phyloP scores from a whole-genome alignment of 2,329 filamentous ascomycete species.

The Spiromastix sp. region DNA sequence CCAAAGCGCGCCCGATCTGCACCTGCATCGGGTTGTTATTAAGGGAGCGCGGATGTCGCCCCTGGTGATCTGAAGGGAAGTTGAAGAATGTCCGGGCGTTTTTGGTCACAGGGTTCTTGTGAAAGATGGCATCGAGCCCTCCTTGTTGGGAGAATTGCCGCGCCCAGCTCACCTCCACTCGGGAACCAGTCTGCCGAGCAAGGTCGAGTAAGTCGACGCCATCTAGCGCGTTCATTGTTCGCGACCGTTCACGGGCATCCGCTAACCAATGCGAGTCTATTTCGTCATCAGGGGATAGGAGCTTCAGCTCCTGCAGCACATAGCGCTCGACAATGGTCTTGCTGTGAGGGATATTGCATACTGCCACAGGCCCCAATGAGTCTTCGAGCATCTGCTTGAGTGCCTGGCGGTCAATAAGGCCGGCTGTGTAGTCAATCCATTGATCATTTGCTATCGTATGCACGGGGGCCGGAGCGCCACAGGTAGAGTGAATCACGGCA shows the following conservation, averaged over 20 bases:
- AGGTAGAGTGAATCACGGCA: slow-evolving; percentile 1
- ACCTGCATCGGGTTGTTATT: neutral
- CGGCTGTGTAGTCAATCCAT: slow-evolving; percentile 1
- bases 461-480: neutral
- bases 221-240: neutral
- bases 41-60: neutral
- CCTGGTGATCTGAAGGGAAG: slow-evolving; percentile 1
- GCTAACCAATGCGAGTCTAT: neutral
- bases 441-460: neutral
- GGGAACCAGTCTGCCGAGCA: slow-evolving; percentile 2
- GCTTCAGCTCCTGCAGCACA: neutral
- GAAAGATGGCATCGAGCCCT: slow-evolving; percentile 8
- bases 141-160: slow-evolving; percentile 5
- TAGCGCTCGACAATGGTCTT: neutral
- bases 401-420: neutral
- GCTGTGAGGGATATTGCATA: slow-evolving; percentile 4
- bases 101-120: neutral
- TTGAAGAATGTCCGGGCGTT: neutral
- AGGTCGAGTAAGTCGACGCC: slow-evolving; percentile 2
- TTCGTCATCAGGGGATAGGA: neutral
- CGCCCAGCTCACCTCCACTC: slow-evolving; percentile 7
- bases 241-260: neutral
- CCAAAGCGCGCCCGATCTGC: no score
- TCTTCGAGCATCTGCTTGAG: neutral
- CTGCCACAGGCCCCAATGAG: neutral